Percentiles rank a stretch among this genome's conserved stretches.
These are phyloP conservation scores for Dioscorea cayenensis DNA, from an alignment of 116 monocot genomes.

Conservation along the genomic window DNA sequence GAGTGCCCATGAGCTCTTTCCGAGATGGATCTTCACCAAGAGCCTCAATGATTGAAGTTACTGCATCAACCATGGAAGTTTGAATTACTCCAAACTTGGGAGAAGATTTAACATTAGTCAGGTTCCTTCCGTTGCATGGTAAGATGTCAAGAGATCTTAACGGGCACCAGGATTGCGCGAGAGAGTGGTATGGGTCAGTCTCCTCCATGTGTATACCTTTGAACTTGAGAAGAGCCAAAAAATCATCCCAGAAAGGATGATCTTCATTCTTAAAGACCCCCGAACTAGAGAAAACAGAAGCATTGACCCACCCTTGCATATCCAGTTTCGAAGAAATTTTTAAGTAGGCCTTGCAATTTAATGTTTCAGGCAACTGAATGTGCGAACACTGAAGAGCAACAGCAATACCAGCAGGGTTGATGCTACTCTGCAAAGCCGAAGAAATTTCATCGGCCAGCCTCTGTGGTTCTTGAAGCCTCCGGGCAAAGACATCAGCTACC, in stretches of 20 bases:
- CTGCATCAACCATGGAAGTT: slow-evolving; percentile 58
- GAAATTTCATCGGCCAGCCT: slow-evolving; percentile 77
- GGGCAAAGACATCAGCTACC: slow-evolving; percentile 84
- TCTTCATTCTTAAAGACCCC: slow-evolving; percentile 57
- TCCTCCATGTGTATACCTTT: slow-evolving; percentile 37
- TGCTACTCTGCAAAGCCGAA: slow-evolving; percentile 53
- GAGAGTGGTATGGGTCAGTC: neutral
- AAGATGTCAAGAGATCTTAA: slow-evolving; percentile 25
- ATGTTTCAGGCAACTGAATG: slow-evolving; percentile 56
- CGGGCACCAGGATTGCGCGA: slow-evolving; percentile 62
- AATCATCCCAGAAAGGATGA: slow-evolving; percentile 54
- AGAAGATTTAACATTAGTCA: slow-evolving; percentile 22
- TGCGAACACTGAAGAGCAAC: slow-evolving; percentile 87
- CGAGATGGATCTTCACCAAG: slow-evolving; percentile 80
- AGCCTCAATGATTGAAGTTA: slow-evolving; percentile 41
- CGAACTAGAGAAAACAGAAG: slow-evolving; percentile 42
- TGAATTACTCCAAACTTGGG: slow-evolving; percentile 13
- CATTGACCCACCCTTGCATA: slow-evolving; percentile 41
- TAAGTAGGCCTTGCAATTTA: slow-evolving; percentile 8
- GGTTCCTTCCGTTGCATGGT: slow-evolving; percentile 25
- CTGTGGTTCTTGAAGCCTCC: slow-evolving; percentile 84
- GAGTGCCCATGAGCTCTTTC: slow-evolving; percentile 76
- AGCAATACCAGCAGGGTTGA: slow-evolving; percentile 78
- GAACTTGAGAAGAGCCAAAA: slow-evolving; percentile 50
- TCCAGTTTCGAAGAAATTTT: slow-evolving; percentile 14